These are phyloP conservation scores for Citrus reticulata DNA, from an alignment of 345 rosid species.

Conservation along the genomic window DNA sequence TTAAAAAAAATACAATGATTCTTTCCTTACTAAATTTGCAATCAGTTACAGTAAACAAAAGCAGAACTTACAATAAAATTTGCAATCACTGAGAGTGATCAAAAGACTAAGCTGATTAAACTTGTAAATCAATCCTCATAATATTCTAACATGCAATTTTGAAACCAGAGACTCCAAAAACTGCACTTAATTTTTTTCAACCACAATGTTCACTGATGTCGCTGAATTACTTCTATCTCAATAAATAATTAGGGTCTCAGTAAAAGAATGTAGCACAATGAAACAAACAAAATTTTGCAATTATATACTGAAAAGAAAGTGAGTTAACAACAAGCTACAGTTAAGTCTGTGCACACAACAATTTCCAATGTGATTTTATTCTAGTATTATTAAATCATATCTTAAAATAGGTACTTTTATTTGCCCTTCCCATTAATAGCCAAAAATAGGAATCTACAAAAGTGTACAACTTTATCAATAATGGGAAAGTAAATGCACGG, in stretches of 20 bases:
- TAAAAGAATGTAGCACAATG: not conserved
- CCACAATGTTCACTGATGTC: not conserved
- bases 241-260: not conserved
- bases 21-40: not conserved
- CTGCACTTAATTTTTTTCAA: not conserved
- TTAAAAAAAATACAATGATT: not conserved
- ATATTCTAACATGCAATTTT: not conserved
- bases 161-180: not conserved
- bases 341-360: not conserved
- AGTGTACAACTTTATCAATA: not conserved
- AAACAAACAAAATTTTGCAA: not conserved
- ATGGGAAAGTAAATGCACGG: not conserved
- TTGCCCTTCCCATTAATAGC: not conserved
- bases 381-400: not conserved
- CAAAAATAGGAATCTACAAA: not conserved
- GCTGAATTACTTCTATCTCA: not conserved
- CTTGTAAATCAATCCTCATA: not conserved
- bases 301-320: no score
- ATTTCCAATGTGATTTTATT: not conserved
- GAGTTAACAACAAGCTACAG: not conserved
- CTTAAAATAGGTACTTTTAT: not conserved
- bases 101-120: not conserved
- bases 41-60: not conserved
- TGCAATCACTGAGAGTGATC: not conserved
- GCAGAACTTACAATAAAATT: not conserved